Evolutionary conservation across 257 asterid species (phyloP).

Genomic region (Nicotiana obtusifolia): DNA sequence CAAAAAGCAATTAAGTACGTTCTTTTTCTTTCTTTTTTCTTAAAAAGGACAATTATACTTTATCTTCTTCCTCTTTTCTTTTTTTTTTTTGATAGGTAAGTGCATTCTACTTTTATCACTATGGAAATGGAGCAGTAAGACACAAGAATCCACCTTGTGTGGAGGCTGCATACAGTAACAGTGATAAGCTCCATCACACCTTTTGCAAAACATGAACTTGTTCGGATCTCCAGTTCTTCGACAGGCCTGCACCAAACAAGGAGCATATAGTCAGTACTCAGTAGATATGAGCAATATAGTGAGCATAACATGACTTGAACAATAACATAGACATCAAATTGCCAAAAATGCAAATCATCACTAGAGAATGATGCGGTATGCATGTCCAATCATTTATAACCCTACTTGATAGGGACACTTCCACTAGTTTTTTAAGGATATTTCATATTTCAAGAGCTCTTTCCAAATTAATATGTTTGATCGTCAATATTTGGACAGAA

Average conservation of each 20-base stretch:
- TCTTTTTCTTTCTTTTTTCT: too few relatives aligned
- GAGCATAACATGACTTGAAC: neutral
- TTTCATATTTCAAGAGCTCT: neutral
- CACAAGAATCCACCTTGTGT: constrained; percentile 60
- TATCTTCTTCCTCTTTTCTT: too few relatives aligned
- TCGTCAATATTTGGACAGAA: neutral
- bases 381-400: neutral
- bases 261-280: neutral
- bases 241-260: constrained; percentile 55
- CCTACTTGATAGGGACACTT: neutral
- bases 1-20: constrained; percentile 17
- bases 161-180: constrained; percentile 99
- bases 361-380: neutral
- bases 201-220: constrained; percentile 92
- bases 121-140: neutral
- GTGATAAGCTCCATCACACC: constrained; percentile 92
- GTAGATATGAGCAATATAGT: neutral
- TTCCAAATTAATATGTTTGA: neutral
- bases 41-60: too few relatives aligned
- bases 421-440: neutral
- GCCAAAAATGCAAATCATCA: neutral
- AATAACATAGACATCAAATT: neutral
- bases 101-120: constrained; percentile 1
- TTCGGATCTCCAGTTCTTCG: constrained; percentile 87
- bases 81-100: neutral